These are phyloP conservation scores for Zymoseptoria passerinii DNA, from an alignment of 2,329 filamentous ascomycete genomes.

Conservation along the genomic window DNA sequence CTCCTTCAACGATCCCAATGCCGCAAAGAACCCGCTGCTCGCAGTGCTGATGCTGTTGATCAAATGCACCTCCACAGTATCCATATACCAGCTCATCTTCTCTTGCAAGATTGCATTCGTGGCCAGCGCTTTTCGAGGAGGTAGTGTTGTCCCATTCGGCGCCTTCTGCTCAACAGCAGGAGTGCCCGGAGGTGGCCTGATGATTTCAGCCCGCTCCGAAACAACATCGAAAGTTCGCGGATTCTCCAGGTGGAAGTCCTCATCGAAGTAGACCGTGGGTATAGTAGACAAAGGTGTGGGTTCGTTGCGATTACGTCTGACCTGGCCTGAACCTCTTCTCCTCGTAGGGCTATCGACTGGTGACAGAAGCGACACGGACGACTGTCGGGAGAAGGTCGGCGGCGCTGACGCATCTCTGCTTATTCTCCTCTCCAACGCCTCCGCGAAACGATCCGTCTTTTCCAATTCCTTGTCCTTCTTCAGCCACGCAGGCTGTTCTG, in stretches of 20 bases:
- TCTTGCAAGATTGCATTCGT: conserved; percentile 97
- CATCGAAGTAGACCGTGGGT: conserved; percentile 86
- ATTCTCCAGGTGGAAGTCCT: conserved; percentile 91
- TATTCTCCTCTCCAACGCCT: conserved; percentile 38
- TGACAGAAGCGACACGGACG: conserved; percentile 37
- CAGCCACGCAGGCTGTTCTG: conserved; percentile 48
- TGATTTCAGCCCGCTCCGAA: conserved; percentile 91
- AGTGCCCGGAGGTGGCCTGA: conserved; percentile 55
- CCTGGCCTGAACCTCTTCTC: conserved; percentile 43
- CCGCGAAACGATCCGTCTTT: conserved; percentile 43
- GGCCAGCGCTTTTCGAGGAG: conserved; percentile 71
- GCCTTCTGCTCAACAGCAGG: conserved; percentile 39
- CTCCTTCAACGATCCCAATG: conserved; percentile 80
- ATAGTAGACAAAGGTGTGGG: conserved; percentile 86
- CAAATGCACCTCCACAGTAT: conserved; percentile 93
- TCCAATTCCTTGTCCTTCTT: conserved; percentile 38
- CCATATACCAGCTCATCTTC: conserved; percentile 99
- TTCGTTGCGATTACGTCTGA: conserved; percentile 57
- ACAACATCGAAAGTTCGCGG: conserved; percentile 94
- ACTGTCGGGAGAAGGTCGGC: conserved; percentile 29
- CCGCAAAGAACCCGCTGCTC: conserved; percentile 92
- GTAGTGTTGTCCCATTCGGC: conserved; percentile 46
- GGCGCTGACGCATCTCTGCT: conserved; percentile 30
- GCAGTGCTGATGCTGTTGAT: conserved; percentile 94
- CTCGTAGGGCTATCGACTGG: conserved; percentile 42